phyloP scores from a whole-genome alignment of 1,284 basidiomycete species.

The Sanghuangporus sanghuang region DNA sequence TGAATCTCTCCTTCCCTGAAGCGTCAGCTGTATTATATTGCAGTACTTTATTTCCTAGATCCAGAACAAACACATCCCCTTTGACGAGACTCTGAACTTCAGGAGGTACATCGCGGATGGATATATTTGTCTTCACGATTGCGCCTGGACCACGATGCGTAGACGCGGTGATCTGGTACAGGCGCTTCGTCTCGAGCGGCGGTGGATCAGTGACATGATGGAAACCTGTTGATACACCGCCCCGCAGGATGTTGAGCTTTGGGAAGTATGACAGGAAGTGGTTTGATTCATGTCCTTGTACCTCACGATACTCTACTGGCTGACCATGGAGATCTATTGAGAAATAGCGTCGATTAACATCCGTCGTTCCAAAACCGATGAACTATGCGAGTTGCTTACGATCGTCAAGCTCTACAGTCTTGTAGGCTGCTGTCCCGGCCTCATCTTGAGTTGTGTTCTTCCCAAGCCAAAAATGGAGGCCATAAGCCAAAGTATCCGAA shows the following conservation, averaged over 20 bases:
- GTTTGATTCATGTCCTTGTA: constrained; percentile 51
- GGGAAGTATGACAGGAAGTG: constrained; percentile 44
- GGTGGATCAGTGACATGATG: constrained; percentile 28
- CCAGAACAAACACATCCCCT: constrained; percentile 52
- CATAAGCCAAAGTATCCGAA: constrained; percentile 42
- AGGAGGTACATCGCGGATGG: constrained; percentile 44
- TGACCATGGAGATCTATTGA: constrained; percentile 43
- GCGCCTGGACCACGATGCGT: constrained; percentile 23
- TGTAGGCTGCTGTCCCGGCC: constrained; percentile 61
- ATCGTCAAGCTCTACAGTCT: constrained; percentile 65
- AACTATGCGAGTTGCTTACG: constrained; percentile 33
- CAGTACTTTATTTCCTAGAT: constrained; percentile 45
- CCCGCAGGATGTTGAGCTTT: constrained; percentile 22
- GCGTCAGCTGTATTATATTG: constrained; percentile 52
- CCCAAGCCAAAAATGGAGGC: constrained; percentile 66
- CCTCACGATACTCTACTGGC: constrained; percentile 58
- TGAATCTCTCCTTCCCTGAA: constrained; percentile 29
- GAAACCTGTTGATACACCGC: constrained; percentile 27
- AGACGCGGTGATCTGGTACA: constrained; percentile 32
- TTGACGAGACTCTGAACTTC: constrained; percentile 41
- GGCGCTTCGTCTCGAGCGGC: constrained; percentile 36
- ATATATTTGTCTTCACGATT: constrained; percentile 28
- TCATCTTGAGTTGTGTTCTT: constrained; percentile 56
- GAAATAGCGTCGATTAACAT: background rate
- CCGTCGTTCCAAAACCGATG: background rate